Percentiles rank a stretch among this genome's conserved stretches.
Conservation (phyloP, 2,329 filamentous ascomycete genomes). For the Cryphonectria japonica region DNA sequence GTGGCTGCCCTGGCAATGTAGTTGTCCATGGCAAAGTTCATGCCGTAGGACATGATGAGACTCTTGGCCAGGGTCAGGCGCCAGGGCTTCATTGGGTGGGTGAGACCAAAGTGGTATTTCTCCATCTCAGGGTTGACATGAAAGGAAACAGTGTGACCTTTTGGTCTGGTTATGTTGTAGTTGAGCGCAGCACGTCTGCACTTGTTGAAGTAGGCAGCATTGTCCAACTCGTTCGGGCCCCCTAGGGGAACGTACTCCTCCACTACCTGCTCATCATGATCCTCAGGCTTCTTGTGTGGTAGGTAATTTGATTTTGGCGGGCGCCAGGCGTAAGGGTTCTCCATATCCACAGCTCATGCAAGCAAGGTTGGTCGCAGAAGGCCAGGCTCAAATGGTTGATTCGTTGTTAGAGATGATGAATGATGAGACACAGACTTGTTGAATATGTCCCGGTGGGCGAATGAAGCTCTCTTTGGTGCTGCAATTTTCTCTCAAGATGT, state of each 20-base stretch:
- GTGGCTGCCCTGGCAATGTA: slow-evolving; percentile 84
- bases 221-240: slow-evolving; percentile 55
- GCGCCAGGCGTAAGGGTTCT: slow-evolving; percentile 54
- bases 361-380: not conserved
- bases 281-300: slow-evolving; percentile 51
- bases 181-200: slow-evolving; percentile 60
- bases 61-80: slow-evolving; percentile 93
- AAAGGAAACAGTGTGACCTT: slow-evolving; percentile 90
- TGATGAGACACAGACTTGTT: not conserved
- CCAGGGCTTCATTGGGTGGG: slow-evolving; percentile 99
- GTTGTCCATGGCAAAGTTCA: slow-evolving; percentile 96
- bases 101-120: slow-evolving; percentile 94
- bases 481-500: not conserved
- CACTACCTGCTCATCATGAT: slow-evolving; percentile 55
- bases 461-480: not conserved
- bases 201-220: slow-evolving; percentile 60
- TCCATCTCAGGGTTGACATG: slow-evolving; percentile 96
- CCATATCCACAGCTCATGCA: slow-evolving; percentile 7
- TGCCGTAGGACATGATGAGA: slow-evolving; percentile 90
- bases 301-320: slow-evolving; percentile 64
- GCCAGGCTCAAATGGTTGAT: not conserved
- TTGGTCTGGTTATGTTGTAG: slow-evolving; percentile 76
- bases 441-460: not conserved
- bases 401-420: not conserved
- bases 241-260: slow-evolving; percentile 58